Conservation (phyloP, 192 early-diverging fungal species). For the Coemansia sp. region DNA sequence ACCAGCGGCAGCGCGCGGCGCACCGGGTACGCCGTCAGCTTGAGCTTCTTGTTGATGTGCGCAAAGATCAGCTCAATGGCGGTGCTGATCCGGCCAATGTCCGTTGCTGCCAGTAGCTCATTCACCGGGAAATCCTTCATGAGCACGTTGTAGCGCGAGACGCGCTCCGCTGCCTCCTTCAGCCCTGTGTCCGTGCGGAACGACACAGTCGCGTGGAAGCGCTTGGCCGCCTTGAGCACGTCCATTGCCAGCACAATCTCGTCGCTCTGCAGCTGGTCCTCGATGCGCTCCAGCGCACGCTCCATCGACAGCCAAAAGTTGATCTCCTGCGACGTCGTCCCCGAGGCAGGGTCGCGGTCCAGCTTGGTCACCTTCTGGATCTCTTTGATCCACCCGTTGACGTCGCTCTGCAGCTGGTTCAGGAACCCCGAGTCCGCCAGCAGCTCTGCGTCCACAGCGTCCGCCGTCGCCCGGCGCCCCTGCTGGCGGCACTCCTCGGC, state of each 20-base stretch:
- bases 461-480: conserved; percentile 61
- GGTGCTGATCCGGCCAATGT: conserved; percentile 74
- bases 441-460: conserved; percentile 63
- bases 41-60: conserved; percentile 97
- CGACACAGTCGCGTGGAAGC: conserved; percentile 95
- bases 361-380: conserved; percentile 98
- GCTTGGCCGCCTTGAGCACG: conserved; percentile 92
- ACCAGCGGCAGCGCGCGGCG: conserved; percentile 87
- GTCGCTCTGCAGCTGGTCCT: conserved; percentile 91
- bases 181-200: conserved; percentile 97
- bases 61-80: conserved; percentile 80
- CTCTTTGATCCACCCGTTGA: conserved; percentile 98
- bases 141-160: conserved; percentile 90
- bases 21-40: conserved; percentile 87
- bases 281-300: conserved; percentile 82
- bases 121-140: conserved; percentile 99
- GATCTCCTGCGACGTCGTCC: conserved; percentile 95
- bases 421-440: conserved; percentile 80
- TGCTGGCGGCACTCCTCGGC: conserved; percentile 65
- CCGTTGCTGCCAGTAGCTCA: conserved; percentile 92
- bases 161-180: conserved; percentile 89
- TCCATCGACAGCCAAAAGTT: conserved; percentile 99
- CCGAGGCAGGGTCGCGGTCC: conserved; percentile 82
- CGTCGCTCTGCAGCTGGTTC: conserved; percentile 91
- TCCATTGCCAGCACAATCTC: conserved; percentile 87